Conservation (phyloP, 768 basidiomycete genomes). For the Punctularia strigosozonata region DNA sequence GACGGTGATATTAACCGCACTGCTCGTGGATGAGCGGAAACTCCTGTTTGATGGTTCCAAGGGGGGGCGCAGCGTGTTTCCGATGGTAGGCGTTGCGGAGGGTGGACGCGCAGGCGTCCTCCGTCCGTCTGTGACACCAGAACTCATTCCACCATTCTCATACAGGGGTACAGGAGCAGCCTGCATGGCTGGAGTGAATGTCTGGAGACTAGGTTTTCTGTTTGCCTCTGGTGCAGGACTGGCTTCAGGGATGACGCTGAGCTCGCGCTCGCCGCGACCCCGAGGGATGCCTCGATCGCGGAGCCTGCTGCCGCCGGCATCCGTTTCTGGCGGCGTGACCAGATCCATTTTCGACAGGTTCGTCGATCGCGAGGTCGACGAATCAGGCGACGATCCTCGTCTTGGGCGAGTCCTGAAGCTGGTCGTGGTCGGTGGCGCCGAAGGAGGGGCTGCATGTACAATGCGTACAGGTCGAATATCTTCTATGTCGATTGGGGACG, state of each 20-base stretch:
- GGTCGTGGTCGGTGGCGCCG: background rate
- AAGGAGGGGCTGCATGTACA: background rate
- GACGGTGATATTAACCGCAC: background rate
- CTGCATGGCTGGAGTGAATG: background rate
- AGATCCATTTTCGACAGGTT: background rate
- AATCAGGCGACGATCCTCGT: background rate
- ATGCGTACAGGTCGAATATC: too few relatives aligned
- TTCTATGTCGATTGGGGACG: too few relatives aligned
- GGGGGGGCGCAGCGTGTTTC: too few relatives aligned
- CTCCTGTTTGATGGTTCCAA: too few relatives aligned
- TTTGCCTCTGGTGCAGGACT: background rate
- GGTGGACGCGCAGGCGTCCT: too few relatives aligned
- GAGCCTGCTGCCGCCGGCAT: background rate
- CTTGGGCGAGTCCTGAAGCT: background rate
- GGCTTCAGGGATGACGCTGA: background rate
- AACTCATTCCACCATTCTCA: background rate
- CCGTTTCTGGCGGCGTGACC: background rate
- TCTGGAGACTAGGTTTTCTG: background rate
- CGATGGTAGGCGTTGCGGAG: too few relatives aligned
- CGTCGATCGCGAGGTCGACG: conserved; percentile 1
- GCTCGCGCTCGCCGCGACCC: background rate
- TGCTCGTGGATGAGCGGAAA: background rate
- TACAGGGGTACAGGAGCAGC: background rate
- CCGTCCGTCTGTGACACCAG: too few relatives aligned
- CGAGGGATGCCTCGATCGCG: background rate